Evolutionary conservation across 2,329 filamentous ascomycete species (phyloP).

Genomic region (Monosporascus sp.): DNA sequence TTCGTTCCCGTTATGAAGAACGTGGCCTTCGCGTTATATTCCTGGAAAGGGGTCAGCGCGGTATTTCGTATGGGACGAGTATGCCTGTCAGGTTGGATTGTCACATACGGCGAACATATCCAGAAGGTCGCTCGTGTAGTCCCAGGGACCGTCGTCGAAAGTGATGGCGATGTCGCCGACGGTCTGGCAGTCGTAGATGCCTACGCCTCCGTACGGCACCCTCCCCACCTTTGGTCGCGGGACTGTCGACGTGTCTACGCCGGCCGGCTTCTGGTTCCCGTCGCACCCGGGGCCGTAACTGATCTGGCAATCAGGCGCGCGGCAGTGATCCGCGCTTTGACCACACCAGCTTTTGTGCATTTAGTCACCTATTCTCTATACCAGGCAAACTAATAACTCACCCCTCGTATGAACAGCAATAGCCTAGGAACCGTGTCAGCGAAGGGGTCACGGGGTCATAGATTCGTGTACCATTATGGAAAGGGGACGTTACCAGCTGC

Average conservation of each 20-base stretch:
- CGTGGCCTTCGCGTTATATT: conserved; percentile 54
- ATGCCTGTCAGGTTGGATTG: background rate
- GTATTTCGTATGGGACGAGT: background rate
- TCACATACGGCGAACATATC: conserved; percentile 36
- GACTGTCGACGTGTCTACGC: conserved; percentile 39
- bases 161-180: conserved; percentile 56
- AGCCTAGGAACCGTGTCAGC: conserved; percentile 8
- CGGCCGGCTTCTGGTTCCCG: conserved; percentile 39
- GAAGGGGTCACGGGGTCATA: background rate
- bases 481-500: background rate
- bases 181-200: conserved; percentile 43
- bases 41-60: conserved; percentile 28
- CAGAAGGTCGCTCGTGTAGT: conserved; percentile 54
- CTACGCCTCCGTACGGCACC: conserved; percentile 41
- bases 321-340: conserved; percentile 19
- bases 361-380: conserved; percentile 7
- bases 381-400: conserved; percentile 8
- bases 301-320: conserved; percentile 29
- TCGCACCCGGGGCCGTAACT: conserved; percentile 42
- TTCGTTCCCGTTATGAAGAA: conserved; percentile 57
- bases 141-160: conserved; percentile 58
- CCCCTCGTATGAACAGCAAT: conserved; percentile 28
- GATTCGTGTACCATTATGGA: too few species aligned
- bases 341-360: conserved; percentile 22
- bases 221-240: conserved; percentile 40